A percentile compares a stretch with the other conserved stretches of the same genome.
Conservation (phyloP, 345 rosid genomes). For the Mercurialis annua region DNA sequence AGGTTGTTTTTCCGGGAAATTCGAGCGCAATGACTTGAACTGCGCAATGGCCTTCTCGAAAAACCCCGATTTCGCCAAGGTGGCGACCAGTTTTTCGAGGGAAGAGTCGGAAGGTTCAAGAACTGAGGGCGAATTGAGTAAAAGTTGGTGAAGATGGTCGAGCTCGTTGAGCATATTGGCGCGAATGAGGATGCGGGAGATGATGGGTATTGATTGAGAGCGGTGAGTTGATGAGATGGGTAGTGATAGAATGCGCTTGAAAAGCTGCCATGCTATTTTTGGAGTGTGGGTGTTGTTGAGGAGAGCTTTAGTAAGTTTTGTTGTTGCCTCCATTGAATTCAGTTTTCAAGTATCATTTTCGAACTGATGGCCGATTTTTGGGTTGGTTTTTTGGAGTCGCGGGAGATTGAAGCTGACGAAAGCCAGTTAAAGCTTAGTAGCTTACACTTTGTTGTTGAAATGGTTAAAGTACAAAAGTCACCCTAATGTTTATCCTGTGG, state of each 20-base stretch:
- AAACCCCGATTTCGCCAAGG: slow-evolving; percentile 52
- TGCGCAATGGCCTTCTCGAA: slow-evolving; percentile 50
- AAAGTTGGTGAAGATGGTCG: slow-evolving; percentile 55
- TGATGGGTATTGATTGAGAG: slow-evolving; percentile 45
- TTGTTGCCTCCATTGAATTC: slow-evolving; percentile 61
- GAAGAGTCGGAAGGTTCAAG: slow-evolving; percentile 28
- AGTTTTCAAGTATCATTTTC: too few relatives aligned
- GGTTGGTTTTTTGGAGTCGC: slow-evolving; percentile 1
- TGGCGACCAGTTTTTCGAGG: slow-evolving; percentile 37
- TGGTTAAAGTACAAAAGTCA: too few relatives aligned
- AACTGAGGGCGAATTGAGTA: slow-evolving; percentile 38
- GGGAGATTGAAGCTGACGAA: background rate
- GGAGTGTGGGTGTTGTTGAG: slow-evolving; percentile 62
- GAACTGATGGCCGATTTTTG: too few relatives aligned
- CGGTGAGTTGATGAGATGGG: slow-evolving; percentile 29
- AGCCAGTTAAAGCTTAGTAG: too few relatives aligned
- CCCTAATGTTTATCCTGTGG: too few relatives aligned
- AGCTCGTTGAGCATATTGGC: slow-evolving; percentile 63
- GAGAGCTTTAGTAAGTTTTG: slow-evolving; percentile 55
- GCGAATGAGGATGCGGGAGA: slow-evolving; percentile 58
- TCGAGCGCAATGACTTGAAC: slow-evolving; percentile 48
- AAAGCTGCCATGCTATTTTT: slow-evolving; percentile 76
- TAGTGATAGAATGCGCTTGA: slow-evolving; percentile 57
- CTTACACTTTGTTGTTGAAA: too few relatives aligned
- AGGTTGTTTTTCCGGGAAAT: slow-evolving; percentile 48